phyloP scores from a whole-genome alignment of 2,329 filamentous ascomycete genomes.

The Zymoseptoria crescenta region DNA sequence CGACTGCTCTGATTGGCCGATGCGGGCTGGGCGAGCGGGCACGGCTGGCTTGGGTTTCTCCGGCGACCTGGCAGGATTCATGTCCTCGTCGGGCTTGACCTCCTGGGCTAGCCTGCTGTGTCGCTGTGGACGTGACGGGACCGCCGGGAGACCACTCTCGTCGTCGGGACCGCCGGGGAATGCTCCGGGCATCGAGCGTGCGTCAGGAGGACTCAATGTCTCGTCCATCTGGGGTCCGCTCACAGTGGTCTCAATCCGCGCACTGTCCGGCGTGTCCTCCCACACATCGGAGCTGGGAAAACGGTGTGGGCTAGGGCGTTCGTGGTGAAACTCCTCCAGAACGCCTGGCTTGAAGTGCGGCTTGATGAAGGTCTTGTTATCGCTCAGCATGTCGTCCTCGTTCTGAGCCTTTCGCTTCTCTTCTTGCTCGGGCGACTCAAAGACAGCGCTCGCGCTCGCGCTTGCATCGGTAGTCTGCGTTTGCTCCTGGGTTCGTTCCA shows the following conservation, averaged over 20 bases:
- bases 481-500: slow-evolving; percentile 34
- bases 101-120: slow-evolving; percentile 27
- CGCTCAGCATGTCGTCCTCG: slow-evolving; percentile 32
- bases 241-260: slow-evolving; percentile 70
- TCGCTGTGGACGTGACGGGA: slow-evolving; percentile 26
- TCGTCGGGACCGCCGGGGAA: neutral
- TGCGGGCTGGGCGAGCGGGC: slow-evolving; percentile 53
- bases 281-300: slow-evolving; percentile 92
- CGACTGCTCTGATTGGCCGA: slow-evolving; percentile 25
- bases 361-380: slow-evolving; percentile 47
- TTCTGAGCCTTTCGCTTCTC: slow-evolving; percentile 37
- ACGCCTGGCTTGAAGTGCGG: slow-evolving; percentile 51
- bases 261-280: slow-evolving; percentile 86
- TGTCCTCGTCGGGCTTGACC: slow-evolving; percentile 29
- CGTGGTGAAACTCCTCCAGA: slow-evolving; percentile 37
- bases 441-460: slow-evolving; percentile 27
- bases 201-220: slow-evolving; percentile 21
- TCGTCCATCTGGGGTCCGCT: slow-evolving; percentile 30
- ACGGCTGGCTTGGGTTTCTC: slow-evolving; percentile 58
- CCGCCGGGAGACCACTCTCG: slow-evolving; percentile 16
- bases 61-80: slow-evolving; percentile 43
- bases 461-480: slow-evolving; percentile 8
- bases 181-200: slow-evolving; percentile 4
- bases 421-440: slow-evolving; percentile 44
- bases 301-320: slow-evolving; percentile 53